Evolutionary conservation across 2,329 filamentous ascomycete genomes (phyloP), one percentile per base, ranked within the genome.

Genomic region (Ophiostoma triangulosporum): DNA sequence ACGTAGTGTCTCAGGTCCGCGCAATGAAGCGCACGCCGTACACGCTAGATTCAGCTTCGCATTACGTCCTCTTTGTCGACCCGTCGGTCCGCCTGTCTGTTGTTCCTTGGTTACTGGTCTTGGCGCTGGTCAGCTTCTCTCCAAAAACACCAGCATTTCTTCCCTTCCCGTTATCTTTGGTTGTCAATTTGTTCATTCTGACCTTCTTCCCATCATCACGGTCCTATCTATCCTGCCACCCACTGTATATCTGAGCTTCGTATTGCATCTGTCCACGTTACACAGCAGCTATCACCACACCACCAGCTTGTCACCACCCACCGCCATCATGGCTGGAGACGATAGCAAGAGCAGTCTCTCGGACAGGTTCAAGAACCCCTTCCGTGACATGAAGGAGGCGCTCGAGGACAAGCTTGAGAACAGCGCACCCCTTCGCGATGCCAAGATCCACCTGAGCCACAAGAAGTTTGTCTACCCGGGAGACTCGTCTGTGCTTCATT

Each of bases 381-480:
- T 76, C 51, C 64, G 66, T 20, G 65, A 69, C 20, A 58, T 76
- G 53, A 71, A 69, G 58, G 48, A 80, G 52, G 79, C 78, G 62
- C 65, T 81, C 6, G 68, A 73, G 40, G 76, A 80, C 50, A 80
- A 78, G 62, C 65, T 81, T 3, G 67, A 73, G 48, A 69, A 74
- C 48, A 73, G 12, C 53, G n/a, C 72, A 1, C 73, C 74, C 59
- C 65, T 83, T 0, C 72, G 78, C 57, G 76, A 81, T 58, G 69
- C 73, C 58, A 83, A 82, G 62, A 67, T 81, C 52, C 67, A 69
- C 38, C 63, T 83, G 32, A 73, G 72, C 51, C 74, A 83, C 61
- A 75, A 78, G 62, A 83, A 83, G 78, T 80, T 62, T 36, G 64
- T 56, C 3, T 9, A 14, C 20, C 5, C 38, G 20, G 24, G 12